Evolutionary conservation across 768 basidiomycete genomes (phyloP).

Genomic region (Lactarius hatsudake): DNA sequence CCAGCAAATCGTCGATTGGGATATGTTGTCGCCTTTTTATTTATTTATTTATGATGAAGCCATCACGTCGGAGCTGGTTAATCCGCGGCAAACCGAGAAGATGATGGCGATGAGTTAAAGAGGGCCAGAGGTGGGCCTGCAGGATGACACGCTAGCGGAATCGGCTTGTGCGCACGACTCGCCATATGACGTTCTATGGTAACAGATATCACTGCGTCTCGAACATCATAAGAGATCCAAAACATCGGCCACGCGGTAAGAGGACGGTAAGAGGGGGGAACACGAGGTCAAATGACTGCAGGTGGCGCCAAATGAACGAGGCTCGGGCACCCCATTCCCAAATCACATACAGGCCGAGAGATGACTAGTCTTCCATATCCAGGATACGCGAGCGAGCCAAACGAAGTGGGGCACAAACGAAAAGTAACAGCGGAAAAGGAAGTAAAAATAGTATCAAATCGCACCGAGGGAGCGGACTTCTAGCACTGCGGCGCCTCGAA

Average conservation of each 20-base stretch:
- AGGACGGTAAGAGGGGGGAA: constrained; percentile 6
- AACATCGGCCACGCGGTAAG: constrained; percentile 19
- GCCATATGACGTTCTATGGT: constrained; percentile 20
- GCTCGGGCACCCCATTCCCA: not conserved
- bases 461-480: not conserved
- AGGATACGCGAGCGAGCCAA: not conserved
- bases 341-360: not conserved
- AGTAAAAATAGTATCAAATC: not conserved
- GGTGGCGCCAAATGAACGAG: constrained; percentile 11
- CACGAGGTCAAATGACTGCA: constrained; percentile 21
- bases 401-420: not conserved
- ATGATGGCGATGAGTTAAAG: not conserved
- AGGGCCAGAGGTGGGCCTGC: constrained; percentile 1
- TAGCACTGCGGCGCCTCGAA: not conserved
- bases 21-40: not conserved
- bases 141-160: constrained; percentile 8
- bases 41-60: not conserved
- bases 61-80: constrained; percentile 2
- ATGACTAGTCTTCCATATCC: not conserved
- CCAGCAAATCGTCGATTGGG: constrained; percentile 1
- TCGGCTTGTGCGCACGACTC: not conserved
- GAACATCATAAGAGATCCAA: constrained; percentile 19
- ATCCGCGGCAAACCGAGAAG: constrained; percentile 8
- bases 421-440: not conserved
- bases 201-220: constrained; percentile 11